These are phyloP conservation scores for Lactarius hengduanensis DNA, from an alignment of 768 basidiomycete species.

Conservation along the genomic window DNA sequence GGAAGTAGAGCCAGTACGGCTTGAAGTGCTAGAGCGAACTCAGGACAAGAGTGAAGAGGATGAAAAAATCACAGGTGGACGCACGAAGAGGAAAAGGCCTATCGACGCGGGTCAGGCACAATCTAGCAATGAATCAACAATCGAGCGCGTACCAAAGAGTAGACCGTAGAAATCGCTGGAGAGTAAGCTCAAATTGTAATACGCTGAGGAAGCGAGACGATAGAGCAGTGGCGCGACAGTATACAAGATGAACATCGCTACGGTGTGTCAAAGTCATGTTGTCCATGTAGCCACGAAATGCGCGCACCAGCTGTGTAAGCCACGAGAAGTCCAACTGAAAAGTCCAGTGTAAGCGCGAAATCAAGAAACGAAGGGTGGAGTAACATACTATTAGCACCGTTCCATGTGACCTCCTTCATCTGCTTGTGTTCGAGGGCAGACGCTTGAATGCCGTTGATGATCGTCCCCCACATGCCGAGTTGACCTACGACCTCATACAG, in stretches of 20 bases:
- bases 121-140: slow-evolving; percentile 12
- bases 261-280: neutral
- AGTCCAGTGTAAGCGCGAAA: slow-evolving; percentile 18
- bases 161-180: slow-evolving; percentile 88
- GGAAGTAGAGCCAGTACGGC: slow-evolving; percentile 89
- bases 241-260: slow-evolving; percentile 82
- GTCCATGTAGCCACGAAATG: slow-evolving; percentile 3
- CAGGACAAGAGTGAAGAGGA: slow-evolving; percentile 5
- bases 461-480: slow-evolving; percentile 79
- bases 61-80: slow-evolving; percentile 24
- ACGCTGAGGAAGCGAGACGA: slow-evolving; percentile 81
- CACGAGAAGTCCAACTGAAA: slow-evolving; percentile 49
- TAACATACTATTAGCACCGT: slow-evolving; percentile 60
- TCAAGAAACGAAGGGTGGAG: neutral
- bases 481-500: slow-evolving; percentile 88
- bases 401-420: slow-evolving; percentile 71
- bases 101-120: neutral
- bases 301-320: slow-evolving; percentile 47
- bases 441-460: slow-evolving; percentile 79
- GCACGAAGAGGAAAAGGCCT: slow-evolving; percentile 56
- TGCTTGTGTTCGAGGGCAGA: slow-evolving; percentile 66
- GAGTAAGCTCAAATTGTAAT: slow-evolving; percentile 82
- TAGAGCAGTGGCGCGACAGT: slow-evolving; percentile 85
- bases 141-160: slow-evolving; percentile 53
- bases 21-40: slow-evolving; percentile 56